Conservation (phyloP, 352 stramenopile species). For the Pythium dissotocum region DNA sequence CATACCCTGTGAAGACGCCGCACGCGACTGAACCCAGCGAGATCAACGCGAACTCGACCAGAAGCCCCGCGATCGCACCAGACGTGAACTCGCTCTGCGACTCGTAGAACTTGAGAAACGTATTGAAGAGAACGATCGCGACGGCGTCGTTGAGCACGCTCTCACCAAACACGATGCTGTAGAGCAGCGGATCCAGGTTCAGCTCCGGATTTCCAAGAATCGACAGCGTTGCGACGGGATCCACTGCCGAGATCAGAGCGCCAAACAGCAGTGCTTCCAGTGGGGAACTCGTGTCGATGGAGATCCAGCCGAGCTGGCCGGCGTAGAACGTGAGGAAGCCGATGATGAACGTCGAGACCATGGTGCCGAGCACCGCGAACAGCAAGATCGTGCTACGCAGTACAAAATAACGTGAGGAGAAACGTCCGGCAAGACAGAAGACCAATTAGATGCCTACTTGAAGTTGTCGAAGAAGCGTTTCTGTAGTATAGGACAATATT, state of each 20-base stretch:
- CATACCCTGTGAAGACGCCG: conserved; percentile 70
- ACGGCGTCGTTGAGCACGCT: conserved; percentile 97
- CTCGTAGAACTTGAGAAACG: conserved; percentile 91
- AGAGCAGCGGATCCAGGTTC: conserved; percentile 86
- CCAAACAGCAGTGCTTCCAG: conserved; percentile 96
- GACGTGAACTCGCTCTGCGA: conserved; percentile 75
- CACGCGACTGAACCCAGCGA: conserved; percentile 78
- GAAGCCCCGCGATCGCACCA: conserved; percentile 51
- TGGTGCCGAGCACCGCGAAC: conserved; percentile 94
- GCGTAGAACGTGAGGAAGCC: conserved; percentile 92
- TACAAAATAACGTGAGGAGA: neutral
- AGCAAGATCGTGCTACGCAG: conserved; percentile 88
- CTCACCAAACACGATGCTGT: conserved; percentile 96
- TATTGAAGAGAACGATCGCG: conserved; percentile 97
- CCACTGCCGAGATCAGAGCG: conserved; percentile 94
- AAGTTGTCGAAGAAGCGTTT: conserved; percentile 98
- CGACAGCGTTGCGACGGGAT: conserved; percentile 95
- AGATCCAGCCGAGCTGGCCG: conserved; percentile 72
- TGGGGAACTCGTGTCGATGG: conserved; percentile 91
- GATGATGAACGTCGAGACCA: conserved; percentile 96
- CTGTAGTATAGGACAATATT: conserved; percentile 16
- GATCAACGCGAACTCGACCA: conserved; percentile 80
- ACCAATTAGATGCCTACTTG: conserved; percentile 35
- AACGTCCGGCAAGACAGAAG: neutral
- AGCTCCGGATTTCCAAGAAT: conserved; percentile 95